Conservation (phyloP, 371 early-diverging fungal species). For the Nosema muscidifuracis region DNA sequence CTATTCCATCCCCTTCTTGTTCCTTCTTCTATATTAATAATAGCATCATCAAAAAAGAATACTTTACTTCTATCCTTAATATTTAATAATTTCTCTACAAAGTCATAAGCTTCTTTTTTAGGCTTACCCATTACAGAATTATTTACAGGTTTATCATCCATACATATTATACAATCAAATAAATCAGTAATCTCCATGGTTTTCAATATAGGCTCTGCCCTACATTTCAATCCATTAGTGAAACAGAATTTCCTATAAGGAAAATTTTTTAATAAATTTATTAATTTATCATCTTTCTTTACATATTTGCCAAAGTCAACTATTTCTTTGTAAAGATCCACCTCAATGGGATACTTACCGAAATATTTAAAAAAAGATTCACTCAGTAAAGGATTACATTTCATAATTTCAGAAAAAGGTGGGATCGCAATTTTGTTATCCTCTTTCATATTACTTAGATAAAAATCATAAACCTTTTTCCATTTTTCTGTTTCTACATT, state of each 20-base stretch:
- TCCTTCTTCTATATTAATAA: conserved; percentile 32
- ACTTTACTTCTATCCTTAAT: conserved; percentile 27
- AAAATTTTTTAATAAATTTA: conserved; percentile 15
- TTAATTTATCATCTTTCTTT: conserved; percentile 20
- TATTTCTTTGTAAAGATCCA: conserved; percentile 1
- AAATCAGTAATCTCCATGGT: conserved; percentile 18
- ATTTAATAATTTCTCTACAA: conserved; percentile 32
- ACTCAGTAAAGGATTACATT: background rate
- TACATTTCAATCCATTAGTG: conserved; percentile 38
- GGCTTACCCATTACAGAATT: conserved; percentile 39
- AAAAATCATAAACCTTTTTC: background rate
- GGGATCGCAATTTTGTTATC: background rate
- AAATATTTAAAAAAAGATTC: conserved; percentile 15
- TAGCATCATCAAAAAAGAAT: conserved; percentile 48
- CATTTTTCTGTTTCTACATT: conserved; percentile 7
- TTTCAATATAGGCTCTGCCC: conserved; percentile 36
- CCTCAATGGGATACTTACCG: background rate
- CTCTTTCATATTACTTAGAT: too few relatives aligned
- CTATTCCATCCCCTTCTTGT: conserved; percentile 35
- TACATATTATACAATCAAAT: conserved; percentile 48
- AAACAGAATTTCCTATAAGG: conserved; percentile 34
- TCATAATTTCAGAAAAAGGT: background rate
- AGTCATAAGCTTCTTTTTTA: conserved; percentile 24
- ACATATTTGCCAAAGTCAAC: conserved; percentile 21
- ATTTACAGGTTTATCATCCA: conserved; percentile 27